These are phyloP conservation scores for Ogataea hybrid DNA, from an alignment of 1,139 yeast species.

Conservation along the genomic window DNA sequence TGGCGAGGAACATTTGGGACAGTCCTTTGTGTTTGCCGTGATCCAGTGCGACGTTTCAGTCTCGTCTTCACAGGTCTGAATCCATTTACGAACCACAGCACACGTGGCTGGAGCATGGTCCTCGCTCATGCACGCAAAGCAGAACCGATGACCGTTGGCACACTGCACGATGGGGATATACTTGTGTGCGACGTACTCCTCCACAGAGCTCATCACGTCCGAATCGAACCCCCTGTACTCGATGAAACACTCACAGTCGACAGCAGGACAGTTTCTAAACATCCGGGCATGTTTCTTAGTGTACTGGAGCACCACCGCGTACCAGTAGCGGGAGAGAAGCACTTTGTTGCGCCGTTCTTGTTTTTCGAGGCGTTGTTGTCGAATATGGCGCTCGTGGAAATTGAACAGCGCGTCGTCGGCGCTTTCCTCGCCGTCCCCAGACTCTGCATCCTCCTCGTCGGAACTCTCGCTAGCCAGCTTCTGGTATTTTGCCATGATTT, in stretches of 20 bases:
- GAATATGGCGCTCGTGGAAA: constrained; percentile 24
- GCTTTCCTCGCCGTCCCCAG: constrained; percentile 17
- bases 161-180: constrained; percentile 70
- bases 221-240: constrained; percentile 42
- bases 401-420: constrained; percentile 20
- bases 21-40: constrained; percentile 78
- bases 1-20: constrained; percentile 64
- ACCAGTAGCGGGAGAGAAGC: constrained; percentile 26
- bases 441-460: constrained; percentile 28
- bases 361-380: constrained; percentile 23
- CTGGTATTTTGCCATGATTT: constrained; percentile 24
- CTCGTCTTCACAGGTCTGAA: constrained; percentile 78
- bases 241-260: constrained; percentile 70
- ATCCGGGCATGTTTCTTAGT: constrained; percentile 48
- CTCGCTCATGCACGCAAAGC: constrained; percentile 73
- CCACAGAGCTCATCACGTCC: constrained; percentile 29
- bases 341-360: constrained; percentile 22
- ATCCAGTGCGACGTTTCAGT: constrained; percentile 91
- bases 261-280: constrained; percentile 81
- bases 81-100: constrained; percentile 66
- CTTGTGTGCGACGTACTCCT: constrained; percentile 35
- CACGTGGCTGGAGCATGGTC: constrained; percentile 89
- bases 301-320: constrained; percentile 41
- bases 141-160: constrained; percentile 64
- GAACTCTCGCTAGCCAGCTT: constrained; percentile 25